These are phyloP conservation scores for Plasmodium gonderi DNA, from an alignment of 169 alveolate genomes.

Conservation along the genomic window DNA sequence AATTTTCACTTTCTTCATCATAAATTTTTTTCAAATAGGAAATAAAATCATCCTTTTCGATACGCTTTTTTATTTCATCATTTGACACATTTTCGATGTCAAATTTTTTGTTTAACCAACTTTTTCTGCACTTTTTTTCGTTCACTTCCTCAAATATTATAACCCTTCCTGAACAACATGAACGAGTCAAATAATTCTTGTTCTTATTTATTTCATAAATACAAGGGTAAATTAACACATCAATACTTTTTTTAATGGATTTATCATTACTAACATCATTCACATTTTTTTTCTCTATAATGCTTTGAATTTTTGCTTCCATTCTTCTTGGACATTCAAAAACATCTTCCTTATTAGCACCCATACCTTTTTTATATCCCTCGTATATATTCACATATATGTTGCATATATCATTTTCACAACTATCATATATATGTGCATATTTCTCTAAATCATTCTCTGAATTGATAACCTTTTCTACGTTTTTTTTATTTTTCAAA, in stretches of 20 bases:
- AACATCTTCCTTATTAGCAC: background rate
- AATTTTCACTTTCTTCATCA: slow-evolving; percentile 17
- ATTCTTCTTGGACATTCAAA: background rate
- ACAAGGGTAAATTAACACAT: slow-evolving; percentile 77
- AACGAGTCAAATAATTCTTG: slow-evolving; percentile 78
- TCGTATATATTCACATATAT: slow-evolving; percentile 32
- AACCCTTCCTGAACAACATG: slow-evolving; percentile 85
- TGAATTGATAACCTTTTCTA: background rate
- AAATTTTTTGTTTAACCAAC: slow-evolving; percentile 43
- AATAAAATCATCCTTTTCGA: slow-evolving; percentile 14
- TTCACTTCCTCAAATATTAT: slow-evolving; percentile 71
- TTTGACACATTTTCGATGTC: slow-evolving; percentile 5
- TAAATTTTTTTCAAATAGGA: slow-evolving; percentile 67
- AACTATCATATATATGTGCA: slow-evolving; percentile 19
- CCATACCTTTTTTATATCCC: background rate
- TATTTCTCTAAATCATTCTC: background rate
- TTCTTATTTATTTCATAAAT: slow-evolving; percentile 72
- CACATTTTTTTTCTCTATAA: slow-evolving; percentile 28
- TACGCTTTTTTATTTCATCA: slow-evolving; percentile 5
- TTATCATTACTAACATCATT: slow-evolving; percentile 68
- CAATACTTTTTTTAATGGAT: slow-evolving; percentile 83
- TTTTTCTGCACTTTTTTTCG: background rate
- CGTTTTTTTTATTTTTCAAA: slow-evolving; percentile 16
- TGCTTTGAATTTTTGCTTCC: slow-evolving; percentile 18
- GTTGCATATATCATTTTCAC: slow-evolving; percentile 20